Percentiles rank a stretch among this genome's conserved stretches.
These are phyloP conservation scores for Pilaira anomala DNA, from an alignment of 192 early-diverging fungal species.

Conservation along the genomic window DNA sequence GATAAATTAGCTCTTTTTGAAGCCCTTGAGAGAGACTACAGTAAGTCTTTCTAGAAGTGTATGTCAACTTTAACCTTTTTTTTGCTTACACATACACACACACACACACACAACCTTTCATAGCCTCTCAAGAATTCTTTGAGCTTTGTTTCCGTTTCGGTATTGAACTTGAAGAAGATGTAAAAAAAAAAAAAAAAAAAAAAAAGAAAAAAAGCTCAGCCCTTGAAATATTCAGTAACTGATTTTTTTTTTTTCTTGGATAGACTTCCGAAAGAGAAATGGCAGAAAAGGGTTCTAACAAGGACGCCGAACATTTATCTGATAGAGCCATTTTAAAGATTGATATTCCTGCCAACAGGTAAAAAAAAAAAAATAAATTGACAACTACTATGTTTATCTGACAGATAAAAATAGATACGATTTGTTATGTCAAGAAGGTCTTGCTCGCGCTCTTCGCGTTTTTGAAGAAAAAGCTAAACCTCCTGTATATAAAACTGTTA, in stretches of 20 bases:
- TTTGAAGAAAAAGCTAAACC: slow-evolving; percentile 73
- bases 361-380: slow-evolving; percentile 6
- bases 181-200: slow-evolving; percentile 41
- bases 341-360: slow-evolving; percentile 96
- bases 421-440: slow-evolving; percentile 94
- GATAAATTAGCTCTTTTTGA: slow-evolving; percentile 86
- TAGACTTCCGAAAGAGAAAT: slow-evolving; percentile 81
- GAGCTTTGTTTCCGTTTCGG: slow-evolving; percentile 99
- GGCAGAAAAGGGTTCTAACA: slow-evolving; percentile 62
- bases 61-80: not conserved
- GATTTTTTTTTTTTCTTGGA: not conserved
- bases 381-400: slow-evolving; percentile 6
- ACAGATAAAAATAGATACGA: slow-evolving; percentile 83
- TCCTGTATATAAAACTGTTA: slow-evolving; percentile 62
- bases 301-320: slow-evolving; percentile 54
- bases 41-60: too few species aligned
- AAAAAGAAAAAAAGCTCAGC: too few species aligned
- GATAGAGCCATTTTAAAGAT: slow-evolving; percentile 88
- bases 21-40: slow-evolving; percentile 75
- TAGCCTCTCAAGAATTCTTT: slow-evolving; percentile 84
- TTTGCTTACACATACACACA: too few species aligned
- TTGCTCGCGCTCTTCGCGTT: slow-evolving; percentile 81
- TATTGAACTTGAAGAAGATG: slow-evolving; percentile 97
- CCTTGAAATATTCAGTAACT: slow-evolving; percentile 4
- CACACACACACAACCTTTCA: too few species aligned